Conservation (phyloP, 23 red algal species). For the Chondrus crispus region DNA sequence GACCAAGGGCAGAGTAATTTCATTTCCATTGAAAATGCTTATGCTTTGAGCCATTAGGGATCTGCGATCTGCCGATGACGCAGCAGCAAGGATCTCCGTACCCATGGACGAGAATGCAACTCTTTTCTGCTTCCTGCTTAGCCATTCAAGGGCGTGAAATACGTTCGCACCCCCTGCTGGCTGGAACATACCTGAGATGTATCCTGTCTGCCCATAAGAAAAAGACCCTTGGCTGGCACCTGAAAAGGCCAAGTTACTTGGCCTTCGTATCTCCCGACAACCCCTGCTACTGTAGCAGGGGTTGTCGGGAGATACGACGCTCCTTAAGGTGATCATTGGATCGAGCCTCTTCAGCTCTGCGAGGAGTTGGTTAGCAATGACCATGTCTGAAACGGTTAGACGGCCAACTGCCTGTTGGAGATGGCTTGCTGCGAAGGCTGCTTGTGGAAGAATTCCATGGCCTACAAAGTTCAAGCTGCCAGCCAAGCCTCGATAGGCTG, state of each 20-base stretch:
- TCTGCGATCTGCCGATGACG: not conserved
- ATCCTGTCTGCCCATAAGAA: not conserved
- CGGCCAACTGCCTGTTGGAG: not conserved
- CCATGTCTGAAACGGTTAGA: not conserved
- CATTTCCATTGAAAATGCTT: not conserved
- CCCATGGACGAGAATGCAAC: slow-evolving; percentile 11
- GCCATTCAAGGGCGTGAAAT: not conserved
- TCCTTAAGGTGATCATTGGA: not conserved
- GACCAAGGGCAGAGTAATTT: not conserved
- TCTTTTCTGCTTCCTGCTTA: not conserved
- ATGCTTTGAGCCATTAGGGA: not conserved
- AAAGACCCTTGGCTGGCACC: not conserved
- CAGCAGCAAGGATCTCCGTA: slow-evolving; percentile 6
- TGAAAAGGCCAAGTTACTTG: not conserved
- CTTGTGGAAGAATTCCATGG: slow-evolving; percentile 3
- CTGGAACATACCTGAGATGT: not conserved
- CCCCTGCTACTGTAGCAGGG: too few relatives aligned
- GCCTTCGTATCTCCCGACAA: too few relatives aligned
- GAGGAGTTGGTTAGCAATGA: slow-evolving; percentile 3
- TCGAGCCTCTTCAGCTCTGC: not conserved
- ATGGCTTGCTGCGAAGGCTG: not conserved
- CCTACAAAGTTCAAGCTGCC: not conserved
- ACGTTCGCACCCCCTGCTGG: not conserved
- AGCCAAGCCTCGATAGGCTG: not conserved
- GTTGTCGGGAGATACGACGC: not conserved